Base-by-base conservation (phyloP, 2,329 filamentous ascomycete genomes). In the Fonsecaea multimorphosa region DNA sequence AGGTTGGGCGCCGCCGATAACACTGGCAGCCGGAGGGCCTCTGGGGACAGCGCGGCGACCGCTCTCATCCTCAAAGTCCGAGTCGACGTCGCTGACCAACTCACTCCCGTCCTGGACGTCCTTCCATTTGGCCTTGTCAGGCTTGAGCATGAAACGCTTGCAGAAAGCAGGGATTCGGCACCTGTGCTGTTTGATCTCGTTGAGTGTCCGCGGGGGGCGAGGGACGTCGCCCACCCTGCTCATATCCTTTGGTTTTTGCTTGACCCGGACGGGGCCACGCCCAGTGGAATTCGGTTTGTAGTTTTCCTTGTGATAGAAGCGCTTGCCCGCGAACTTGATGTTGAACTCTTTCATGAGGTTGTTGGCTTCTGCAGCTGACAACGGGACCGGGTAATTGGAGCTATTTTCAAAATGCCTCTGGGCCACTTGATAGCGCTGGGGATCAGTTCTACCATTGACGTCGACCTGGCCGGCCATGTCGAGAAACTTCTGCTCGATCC, bases 311-410 rank as follows among this genome's bases (percentile, higher is more conserved):
- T 22, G 2, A 19, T 56, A 66, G 9, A 14, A 22, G 7, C 38
- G 38, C 38, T 46, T 62, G 51, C 55, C 55, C 2, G 54, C 55
- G 36, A 69, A 69, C 8, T 2, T 40, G 9, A 29, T n/a, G 40
- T 69, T 69, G 54, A 69, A 68, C n/a, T 49, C 46, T 1, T 57
- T 27, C 6, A 52, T 52, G 31, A 64, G 55, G 1, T 60, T 38
- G 4, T 34, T 11, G 7, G 51, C 6, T 29, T 58, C 53, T 2
- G 27, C 19, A 2, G 16, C n/a, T 1, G 61, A 29, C 22, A 68
- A 24, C 1, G 19, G n/a, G 29, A 65, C 5, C 14, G 62, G 58
- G 12, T 57, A 63, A 29, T 31, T 44, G 49, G 44, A 12, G 31
- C 49, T 19, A 19, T 49, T 24, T 6, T 32, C 22, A 34, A 58